Evolutionary conservation across 2,329 filamentous ascomycete genomes (phyloP), one percentile per base, ranked within the genome.

Genomic region (Penicillium sp.): DNA sequence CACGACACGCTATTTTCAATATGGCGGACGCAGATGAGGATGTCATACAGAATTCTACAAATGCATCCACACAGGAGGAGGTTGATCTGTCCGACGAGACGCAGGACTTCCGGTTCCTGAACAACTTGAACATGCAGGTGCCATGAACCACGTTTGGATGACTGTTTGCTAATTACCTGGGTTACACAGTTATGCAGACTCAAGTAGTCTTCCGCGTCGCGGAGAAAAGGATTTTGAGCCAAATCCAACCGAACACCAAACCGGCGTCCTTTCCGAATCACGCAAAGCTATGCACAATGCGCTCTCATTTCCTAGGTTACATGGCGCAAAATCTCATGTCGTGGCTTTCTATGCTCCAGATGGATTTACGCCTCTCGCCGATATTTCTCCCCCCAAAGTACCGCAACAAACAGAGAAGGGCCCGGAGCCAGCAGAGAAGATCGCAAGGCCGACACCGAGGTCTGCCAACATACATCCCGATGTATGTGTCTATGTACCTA

Each of bases 191-290:
- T 61, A 73, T 42, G 62, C 71, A 45, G 72, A 74, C 38, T 57
- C 66, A 27, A 64, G 73, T 14, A 64, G 86, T 64, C 83, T 92
- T 10, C 91, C 96, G 34, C 92, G 93, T 62, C 91, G 92, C 60
- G 94, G 94, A 57, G 92, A 96, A 72, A 99, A 99, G 74, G 94
- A 99, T 77, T 99, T 97, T 72, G 94, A 97, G 76, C 87, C 90
- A 27, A 92, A 97, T 75, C 90, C 90, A 45, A 97, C 94, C 2
- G 83, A 85, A 31, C 85, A 90, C 31, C 94, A 99, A 74, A 86
- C 88, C 61, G 82, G 83, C 53, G 84, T 88, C 8, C 86, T 99
- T 48, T 88, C 91, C 67, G 84, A 89, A 44, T 96, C 91, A 58
- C 86, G 93, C 51, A 81, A 83, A 63, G 93, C 92, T 18, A 94